phyloP scores from a whole-genome alignment of 495 filamentous ascomycete species.

The Aspergillus nidulans region DNA sequence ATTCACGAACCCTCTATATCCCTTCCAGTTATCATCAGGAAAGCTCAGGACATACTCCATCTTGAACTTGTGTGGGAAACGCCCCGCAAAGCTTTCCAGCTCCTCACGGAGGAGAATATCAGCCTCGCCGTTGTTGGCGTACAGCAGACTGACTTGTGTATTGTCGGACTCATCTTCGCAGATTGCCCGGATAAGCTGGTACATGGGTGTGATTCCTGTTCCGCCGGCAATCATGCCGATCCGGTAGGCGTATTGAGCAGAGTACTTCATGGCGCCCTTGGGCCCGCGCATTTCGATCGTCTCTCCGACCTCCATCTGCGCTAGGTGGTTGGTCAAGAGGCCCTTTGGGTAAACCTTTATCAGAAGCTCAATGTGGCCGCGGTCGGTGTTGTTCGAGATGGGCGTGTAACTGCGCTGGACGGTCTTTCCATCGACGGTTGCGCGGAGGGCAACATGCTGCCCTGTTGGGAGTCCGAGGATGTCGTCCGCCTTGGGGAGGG shows the following conservation, averaged over 20 bases:
- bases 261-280: slow-evolving; percentile 46
- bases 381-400: slow-evolving; percentile 47
- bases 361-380: slow-evolving; percentile 41
- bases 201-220: slow-evolving; percentile 57
- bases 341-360: slow-evolving; percentile 48
- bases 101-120: slow-evolving; percentile 40
- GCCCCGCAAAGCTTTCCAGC: slow-evolving; percentile 41
- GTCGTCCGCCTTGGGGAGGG: slow-evolving; percentile 34
- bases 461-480: slow-evolving; percentile 51
- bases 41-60: slow-evolving; percentile 40
- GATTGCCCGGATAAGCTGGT: slow-evolving; percentile 49
- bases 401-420: slow-evolving; percentile 50
- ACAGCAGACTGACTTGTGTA: slow-evolving; percentile 44
- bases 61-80: slow-evolving; percentile 36
- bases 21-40: slow-evolving; percentile 20
- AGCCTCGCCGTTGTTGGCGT: slow-evolving; percentile 34
- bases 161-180: slow-evolving; percentile 44
- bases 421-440: slow-evolving; percentile 36
- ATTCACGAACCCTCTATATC: slow-evolving; percentile 19
- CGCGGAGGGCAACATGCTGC: slow-evolving; percentile 49
- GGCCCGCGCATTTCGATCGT: slow-evolving; percentile 38
- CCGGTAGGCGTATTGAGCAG: slow-evolving; percentile 21
- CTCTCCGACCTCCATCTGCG: slow-evolving; percentile 36
- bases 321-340: slow-evolving; percentile 43
- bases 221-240: slow-evolving; percentile 52